Evolutionary conservation across 73 alveolate genomes (phyloP).

Genomic region (Urostyla sp.): DNA sequence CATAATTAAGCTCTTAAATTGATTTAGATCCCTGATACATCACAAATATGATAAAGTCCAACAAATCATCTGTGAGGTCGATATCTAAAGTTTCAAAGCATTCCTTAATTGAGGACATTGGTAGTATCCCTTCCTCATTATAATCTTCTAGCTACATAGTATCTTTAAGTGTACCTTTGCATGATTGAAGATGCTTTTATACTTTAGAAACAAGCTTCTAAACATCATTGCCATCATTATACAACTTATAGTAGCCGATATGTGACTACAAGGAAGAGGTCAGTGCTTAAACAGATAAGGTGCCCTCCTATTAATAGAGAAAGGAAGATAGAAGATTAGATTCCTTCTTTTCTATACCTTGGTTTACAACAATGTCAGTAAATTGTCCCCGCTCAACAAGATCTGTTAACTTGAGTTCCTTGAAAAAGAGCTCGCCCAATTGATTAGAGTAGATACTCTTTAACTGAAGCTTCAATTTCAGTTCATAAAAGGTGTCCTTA

Average conservation of each 20-base stretch:
- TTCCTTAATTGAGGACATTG: slow-evolving; percentile 43
- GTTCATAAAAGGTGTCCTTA: not conserved
- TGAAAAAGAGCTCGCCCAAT: slow-evolving; percentile 37
- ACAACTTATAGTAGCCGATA: slow-evolving; percentile 36
- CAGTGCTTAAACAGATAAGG: too few relatives aligned
- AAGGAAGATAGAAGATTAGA: not conserved
- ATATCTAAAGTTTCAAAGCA: slow-evolving; percentile 56
- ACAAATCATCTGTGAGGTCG: slow-evolving; percentile 33
- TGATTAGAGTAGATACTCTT: not conserved
- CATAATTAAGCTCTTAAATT: slow-evolving; percentile 36
- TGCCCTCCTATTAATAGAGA: too few relatives aligned
- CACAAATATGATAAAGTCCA: slow-evolving; percentile 37
- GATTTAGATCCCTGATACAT: slow-evolving; percentile 38
- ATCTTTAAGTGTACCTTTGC: slow-evolving; percentile 51
- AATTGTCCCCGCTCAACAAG: too few relatives aligned
- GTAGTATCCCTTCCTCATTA: slow-evolving; percentile 62
- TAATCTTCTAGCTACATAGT: slow-evolving; percentile 63
- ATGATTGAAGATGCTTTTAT: not conserved
- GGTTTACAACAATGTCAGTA: too few relatives aligned
- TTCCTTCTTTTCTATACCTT: not conserved
- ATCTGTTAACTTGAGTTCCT: too few relatives aligned
- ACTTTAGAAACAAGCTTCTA: slow-evolving; percentile 9
- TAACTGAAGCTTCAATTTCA: slow-evolving; percentile 38
- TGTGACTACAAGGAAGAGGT: too few relatives aligned
- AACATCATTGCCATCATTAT: slow-evolving; percentile 29